Base-by-base conservation (phyloP, 495 filamentous ascomycete species). In the Acidomyces sp. region DNA sequence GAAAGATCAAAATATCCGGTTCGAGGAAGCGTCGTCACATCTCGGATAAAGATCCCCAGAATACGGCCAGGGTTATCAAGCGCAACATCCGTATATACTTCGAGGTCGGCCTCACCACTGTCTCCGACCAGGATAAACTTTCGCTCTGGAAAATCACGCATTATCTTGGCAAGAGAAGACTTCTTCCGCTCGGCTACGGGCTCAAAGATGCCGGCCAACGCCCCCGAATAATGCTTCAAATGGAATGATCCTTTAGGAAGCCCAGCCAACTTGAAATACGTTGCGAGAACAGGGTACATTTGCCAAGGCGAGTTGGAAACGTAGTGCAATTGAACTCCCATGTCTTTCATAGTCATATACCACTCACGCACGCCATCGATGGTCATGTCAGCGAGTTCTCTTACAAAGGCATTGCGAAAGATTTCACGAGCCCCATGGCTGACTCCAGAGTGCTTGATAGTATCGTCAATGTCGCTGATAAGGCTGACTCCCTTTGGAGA, bases 401-500 rank as follows among this genome's bases (percentile, higher is more conserved):
- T 78, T 33, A 92, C 77, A 52, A 99, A 96, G 0, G 85, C 84
- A 56, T 96, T 96, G 17, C 87, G 74, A 54, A 95, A 96, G 35
- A 95, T 93, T 57, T 99, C 90, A 28, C 82, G 79, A 0, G 88
- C 78, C 0, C 92, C 90, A 45, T 72, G 70, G 4, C 71, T 66
- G 48, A 99, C 90, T 11, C 82, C 90, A 2, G 92, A 95, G 50
- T 85, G 84, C 56, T 99, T 99, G 44, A 99, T 80, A 0, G 90
- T 99, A 59, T 99, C 90, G 54, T 99, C 90, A 43, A 99, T 87
- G 52, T 99, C 90, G 55, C 85, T 95, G 53, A 99, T 95, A 38
- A 99, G 41, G 54, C 87, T 95, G 47, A 99, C 69, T 17, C 90
- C 90, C n/a, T 58, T 64, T 0, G 81, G 70, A 38, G 92, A 80